phyloP scores from a whole-genome alignment of 768 basidiomycete species.

The Hygrocybe coccinea region DNA sequence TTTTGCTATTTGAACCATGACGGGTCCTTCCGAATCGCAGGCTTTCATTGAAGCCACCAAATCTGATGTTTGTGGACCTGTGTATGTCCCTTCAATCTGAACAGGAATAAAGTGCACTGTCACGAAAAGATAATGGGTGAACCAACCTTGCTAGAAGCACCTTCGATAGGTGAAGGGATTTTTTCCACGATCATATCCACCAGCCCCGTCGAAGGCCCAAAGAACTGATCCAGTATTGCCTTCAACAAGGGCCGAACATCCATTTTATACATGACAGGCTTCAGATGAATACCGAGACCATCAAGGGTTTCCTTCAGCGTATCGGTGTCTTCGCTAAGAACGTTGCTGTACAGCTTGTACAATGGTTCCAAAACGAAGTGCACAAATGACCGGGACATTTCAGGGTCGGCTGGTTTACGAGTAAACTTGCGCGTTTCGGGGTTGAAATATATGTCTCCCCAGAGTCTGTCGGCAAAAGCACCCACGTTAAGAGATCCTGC shows the following conservation, averaged over 20 bases:
- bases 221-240: conserved; percentile 92
- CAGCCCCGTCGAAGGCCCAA: conserved; percentile 83
- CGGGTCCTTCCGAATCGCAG: conserved; percentile 78
- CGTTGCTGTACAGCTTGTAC: conserved; percentile 95
- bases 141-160: conserved; percentile 55
- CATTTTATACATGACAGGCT: conserved; percentile 97
- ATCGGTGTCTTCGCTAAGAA: conserved; percentile 92
- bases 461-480: conserved; percentile 84
- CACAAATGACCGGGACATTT: conserved; percentile 80
- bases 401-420: conserved; percentile 75
- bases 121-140: background rate
- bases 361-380: conserved; percentile 95
- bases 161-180: conserved; percentile 75
- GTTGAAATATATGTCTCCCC: conserved; percentile 98
- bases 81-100: conserved; percentile 80
- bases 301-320: conserved; percentile 73
- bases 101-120: background rate
- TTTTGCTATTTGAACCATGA: conserved; percentile 91
- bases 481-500: conserved; percentile 74
- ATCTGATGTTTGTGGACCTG: conserved; percentile 80
- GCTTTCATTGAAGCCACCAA: conserved; percentile 74
- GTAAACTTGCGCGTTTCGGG: conserved; percentile 81
- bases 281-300: conserved; percentile 76
- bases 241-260: conserved; percentile 93
- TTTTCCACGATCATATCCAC: conserved; percentile 90